Base-by-base conservation (phyloP, 768 basidiomycete genomes). In the Strobilomyces dryophilus region DNA sequence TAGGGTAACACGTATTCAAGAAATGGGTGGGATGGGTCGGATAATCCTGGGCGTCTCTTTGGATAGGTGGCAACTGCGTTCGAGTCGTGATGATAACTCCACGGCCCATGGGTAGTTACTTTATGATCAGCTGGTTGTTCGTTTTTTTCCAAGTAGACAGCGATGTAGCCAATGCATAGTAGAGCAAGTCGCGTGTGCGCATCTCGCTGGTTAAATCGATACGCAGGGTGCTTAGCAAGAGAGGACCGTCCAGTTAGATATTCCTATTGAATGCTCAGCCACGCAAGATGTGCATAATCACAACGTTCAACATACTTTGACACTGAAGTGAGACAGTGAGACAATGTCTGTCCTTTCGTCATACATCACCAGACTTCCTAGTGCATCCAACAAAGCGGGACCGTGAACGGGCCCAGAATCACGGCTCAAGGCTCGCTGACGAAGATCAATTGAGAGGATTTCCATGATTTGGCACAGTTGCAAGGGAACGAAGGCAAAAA, bases 261-360 rank as follows among this genome's bases (percentile, higher is more conserved):
- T 32, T 45, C 44, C 43, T 44, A n/a, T 17, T 15, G 4, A n/a
- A 29, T 29, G n/a, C 12, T 44, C 20, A 29, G 27, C 4, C 17
- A 11, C 10, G 14, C 10, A 35, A 31, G 31, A 5, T 10, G 10
- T 31, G 10, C 6, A 35, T 11, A 15, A 35, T 35, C 39, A 20
- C 18, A 8, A 11, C 9, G 39, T 20, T 2, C n/a, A n/a, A n/a
- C n/a, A n/a, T 40, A 40, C 41, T 24, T 24, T 32, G 14, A 59
- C 51, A 4, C 56, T 56, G 41, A 47, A 47, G 14, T 60, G 54
- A 5, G 59, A 52, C 10, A 60, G 11, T 3, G n/a, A 36, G 24
- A 60, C 37, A 20, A n/a, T n/a, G n/a, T n/a, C n/a, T n/a, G n/a
- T n/a, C n/a, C n/a, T n/a, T n/a, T n/a, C n/a, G n/a, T n/a, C 5